phyloP scores from a whole-genome alignment of 1,284 basidiomycete species.

The Microbotryum saponariae region DNA sequence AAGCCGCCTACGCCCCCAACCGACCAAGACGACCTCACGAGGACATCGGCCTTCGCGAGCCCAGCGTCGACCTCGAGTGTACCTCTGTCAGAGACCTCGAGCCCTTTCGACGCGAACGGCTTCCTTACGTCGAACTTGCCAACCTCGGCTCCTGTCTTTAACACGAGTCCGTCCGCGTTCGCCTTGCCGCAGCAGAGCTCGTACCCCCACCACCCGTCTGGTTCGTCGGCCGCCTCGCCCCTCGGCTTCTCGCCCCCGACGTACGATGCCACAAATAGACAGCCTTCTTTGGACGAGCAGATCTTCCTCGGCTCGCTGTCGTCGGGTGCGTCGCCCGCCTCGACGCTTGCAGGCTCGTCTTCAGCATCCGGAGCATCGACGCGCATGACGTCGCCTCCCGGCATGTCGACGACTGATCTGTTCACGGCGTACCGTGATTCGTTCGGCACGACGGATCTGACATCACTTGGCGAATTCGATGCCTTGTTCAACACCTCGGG shows the following conservation, averaged over 20 bases:
- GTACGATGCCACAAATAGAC: not conserved
- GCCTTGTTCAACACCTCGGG: conserved; percentile 15
- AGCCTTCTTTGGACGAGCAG: not conserved
- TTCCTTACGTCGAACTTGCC: too few species aligned
- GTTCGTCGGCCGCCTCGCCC: too few species aligned
- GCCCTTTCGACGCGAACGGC: conserved; percentile 1
- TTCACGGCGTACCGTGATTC: conserved; percentile 29
- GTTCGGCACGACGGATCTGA: conserved; percentile 7
- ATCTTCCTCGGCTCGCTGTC: not conserved
- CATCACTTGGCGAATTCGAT: conserved; percentile 25
- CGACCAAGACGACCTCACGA: conserved; percentile 4
- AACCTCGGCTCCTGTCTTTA: not conserved
- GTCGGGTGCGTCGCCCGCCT: not conserved
- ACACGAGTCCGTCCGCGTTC: not conserved
- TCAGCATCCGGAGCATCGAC: not conserved
- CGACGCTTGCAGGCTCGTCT: not conserved
- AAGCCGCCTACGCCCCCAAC: conserved; percentile 11
- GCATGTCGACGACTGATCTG: conserved; percentile 8
- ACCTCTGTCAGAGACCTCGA: not conserved
- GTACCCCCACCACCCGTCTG: not conserved
- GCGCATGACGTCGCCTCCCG: not conserved
- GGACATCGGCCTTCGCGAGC: conserved; percentile 3
- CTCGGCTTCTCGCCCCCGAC: not conserved
- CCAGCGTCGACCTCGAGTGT: conserved; percentile 1
- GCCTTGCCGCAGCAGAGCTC: not conserved